Evolutionary conservation across 2,329 filamentous ascomycete genomes (phyloP).

Genomic region (Cytospora mali): DNA sequence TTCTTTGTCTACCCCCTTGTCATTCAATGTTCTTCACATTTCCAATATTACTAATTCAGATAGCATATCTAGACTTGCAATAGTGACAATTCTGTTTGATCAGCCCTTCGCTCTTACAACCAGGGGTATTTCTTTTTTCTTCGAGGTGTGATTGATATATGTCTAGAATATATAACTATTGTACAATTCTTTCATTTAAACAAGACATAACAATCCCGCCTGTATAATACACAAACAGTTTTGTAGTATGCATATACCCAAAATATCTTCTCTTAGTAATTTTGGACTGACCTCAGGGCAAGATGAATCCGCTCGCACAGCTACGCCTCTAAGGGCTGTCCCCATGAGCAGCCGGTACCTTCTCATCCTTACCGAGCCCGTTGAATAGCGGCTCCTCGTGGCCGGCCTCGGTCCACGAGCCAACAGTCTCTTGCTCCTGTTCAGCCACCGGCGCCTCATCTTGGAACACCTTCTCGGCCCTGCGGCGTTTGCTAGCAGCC

Average conservation of each 20-base stretch:
- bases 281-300: not conserved
- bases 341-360: not conserved
- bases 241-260: not conserved
- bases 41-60: not conserved
- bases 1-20: too few species aligned
- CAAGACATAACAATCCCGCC: too few species aligned
- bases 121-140: not conserved
- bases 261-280: not conserved
- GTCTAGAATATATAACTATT: not conserved
- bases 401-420: conserved; percentile 40
- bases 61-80: not conserved
- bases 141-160: conserved; percentile 6
- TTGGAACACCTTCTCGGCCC: conserved; percentile 30
- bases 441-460: conserved; percentile 20
- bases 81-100: not conserved
- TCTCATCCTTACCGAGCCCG: conserved; percentile 30
- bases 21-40: not conserved
- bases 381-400: conserved; percentile 41
- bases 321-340: not conserved
- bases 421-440: conserved; percentile 30
- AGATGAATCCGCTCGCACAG: not conserved
- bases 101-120: not conserved
- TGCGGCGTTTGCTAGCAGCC: conserved; percentile 29
- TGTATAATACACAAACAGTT: not conserved
- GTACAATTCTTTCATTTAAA: not conserved